Evolutionary conservation across 257 asterid species (phyloP), one percentile per base, ranked within the genome.

Genomic region (Forsythia suspensa): DNA sequence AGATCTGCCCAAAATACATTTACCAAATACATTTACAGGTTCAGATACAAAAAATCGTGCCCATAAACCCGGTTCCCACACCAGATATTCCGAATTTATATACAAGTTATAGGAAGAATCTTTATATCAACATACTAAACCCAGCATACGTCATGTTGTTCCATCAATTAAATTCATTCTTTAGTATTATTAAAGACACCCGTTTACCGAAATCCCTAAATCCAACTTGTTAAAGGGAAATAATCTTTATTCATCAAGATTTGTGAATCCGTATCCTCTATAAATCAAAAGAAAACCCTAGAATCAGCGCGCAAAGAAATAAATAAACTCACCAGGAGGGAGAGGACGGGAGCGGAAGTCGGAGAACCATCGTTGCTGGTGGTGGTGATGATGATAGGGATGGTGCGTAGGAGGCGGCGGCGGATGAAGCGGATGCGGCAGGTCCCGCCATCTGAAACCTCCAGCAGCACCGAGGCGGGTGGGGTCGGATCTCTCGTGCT

Each of bases 381-480:
- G 84, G 55, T 82, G 85, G 4, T 85, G 85, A 8, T 52, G 44
- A 36, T 70, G 81, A 67, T 77, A 44, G 73, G 80, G 65, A 36
- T 86, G 85, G 80, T 86, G 88, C 80, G 85, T 85, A 81, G 84
- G 89, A 65, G 84, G 87, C 3, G 89, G 93, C 74, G 86, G 81
- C 5, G 81, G 80, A 75, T 77, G 77, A 13, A 84, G 79, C 38
- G 83, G 91, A 77, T 89, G 85, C 59, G 85, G 77, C 82, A 84
- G 88, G 79, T 88, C 98, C 81, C 98, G 76, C 99, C 98, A 91
- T 75, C 97, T 87, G 59, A 82, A 85, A 0, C 95, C 96, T 68
- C 90, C 91, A 8, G 88, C 90, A 18, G 85, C 90, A 38, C 88
- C 87, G 52, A 82, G 86, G 69, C 88, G 91, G n/a, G 88, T 71